These are phyloP conservation scores for Multifurca ochricompacta DNA, from an alignment of 768 basidiomycete species.

Conservation along the genomic window DNA sequence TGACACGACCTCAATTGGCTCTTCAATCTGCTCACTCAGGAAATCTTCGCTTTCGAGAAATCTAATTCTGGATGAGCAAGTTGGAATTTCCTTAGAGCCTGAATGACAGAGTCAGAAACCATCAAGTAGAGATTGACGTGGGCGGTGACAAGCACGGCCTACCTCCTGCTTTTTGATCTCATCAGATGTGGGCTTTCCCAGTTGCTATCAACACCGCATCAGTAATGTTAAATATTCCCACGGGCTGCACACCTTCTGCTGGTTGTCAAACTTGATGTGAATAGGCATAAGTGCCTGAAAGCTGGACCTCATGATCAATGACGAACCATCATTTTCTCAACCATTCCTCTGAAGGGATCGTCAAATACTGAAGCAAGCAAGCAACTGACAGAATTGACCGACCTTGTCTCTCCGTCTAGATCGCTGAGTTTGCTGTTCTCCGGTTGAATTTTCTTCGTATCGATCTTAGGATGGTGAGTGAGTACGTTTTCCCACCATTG, in stretches of 20 bases:
- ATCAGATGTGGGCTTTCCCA: slow-evolving; percentile 94
- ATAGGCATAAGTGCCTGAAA: neutral
- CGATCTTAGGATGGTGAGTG: slow-evolving; percentile 92
- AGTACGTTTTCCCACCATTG: slow-evolving; percentile 98
- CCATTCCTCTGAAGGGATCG: slow-evolving; percentile 65
- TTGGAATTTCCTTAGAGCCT: slow-evolving; percentile 88
- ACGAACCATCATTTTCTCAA: slow-evolving; percentile 99
- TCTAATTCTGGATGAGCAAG: slow-evolving; percentile 88
- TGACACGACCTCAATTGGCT: neutral
- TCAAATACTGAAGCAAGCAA: slow-evolving; percentile 1
- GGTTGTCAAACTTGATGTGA: slow-evolving; percentile 58
- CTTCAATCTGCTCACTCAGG: slow-evolving; percentile 38
- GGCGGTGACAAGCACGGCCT: neutral
- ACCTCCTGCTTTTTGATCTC: slow-evolving; percentile 92
- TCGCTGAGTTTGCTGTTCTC: slow-evolving; percentile 94
- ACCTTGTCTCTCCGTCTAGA: slow-evolving; percentile 92
- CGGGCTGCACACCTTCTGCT: slow-evolving; percentile 50
- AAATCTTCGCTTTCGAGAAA: slow-evolving; percentile 87
- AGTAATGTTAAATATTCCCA: neutral
- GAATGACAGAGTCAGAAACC: neutral
- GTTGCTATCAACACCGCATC: slow-evolving; percentile 48
- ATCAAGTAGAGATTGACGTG: neutral
- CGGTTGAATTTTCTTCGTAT: slow-evolving; percentile 92
- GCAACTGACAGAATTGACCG: slow-evolving; percentile 5
- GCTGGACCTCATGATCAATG: slow-evolving; percentile 5